These are phyloP conservation scores for Tricholoma terreum DNA, from an alignment of 768 basidiomycete species.

Conservation along the genomic window DNA sequence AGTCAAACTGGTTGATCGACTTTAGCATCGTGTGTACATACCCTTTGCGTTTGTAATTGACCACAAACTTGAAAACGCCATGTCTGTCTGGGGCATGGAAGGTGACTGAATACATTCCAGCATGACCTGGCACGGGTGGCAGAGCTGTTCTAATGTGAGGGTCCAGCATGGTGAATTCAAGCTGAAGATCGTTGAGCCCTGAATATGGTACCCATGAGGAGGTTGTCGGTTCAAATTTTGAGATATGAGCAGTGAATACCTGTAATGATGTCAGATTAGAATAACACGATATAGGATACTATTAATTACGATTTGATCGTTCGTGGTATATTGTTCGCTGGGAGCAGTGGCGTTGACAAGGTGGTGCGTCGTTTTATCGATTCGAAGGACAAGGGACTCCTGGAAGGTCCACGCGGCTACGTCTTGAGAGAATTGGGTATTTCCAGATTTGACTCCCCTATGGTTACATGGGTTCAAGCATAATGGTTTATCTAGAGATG, in stretches of 20 bases:
- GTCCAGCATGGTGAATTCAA: slow-evolving; percentile 99
- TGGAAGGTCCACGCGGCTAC: slow-evolving; percentile 90
- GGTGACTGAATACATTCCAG: slow-evolving; percentile 72
- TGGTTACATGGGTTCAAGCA: slow-evolving; percentile 2
- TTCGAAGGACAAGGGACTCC: slow-evolving; percentile 74
- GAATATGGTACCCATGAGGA: slow-evolving; percentile 71
- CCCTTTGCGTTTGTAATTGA: slow-evolving; percentile 90
- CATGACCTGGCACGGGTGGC: slow-evolving; percentile 47
- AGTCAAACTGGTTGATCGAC: neutral
- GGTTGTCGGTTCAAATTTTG: slow-evolving; percentile 56
- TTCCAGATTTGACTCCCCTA: slow-evolving; percentile 67
- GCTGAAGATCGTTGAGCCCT: slow-evolving; percentile 73
- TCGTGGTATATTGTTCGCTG: slow-evolving; percentile 77
- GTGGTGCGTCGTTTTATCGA: slow-evolving; percentile 74
- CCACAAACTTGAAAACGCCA: slow-evolving; percentile 96
- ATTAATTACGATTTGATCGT: slow-evolving; percentile 71
- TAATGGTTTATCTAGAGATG: neutral
- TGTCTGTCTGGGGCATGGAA: slow-evolving; percentile 95
- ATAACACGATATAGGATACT: neutral
- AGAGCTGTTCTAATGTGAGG: slow-evolving; percentile 89
- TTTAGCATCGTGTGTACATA: slow-evolving; percentile 32
- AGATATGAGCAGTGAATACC: slow-evolving; percentile 75
- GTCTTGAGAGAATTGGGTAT: slow-evolving; percentile 70
- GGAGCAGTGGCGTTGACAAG: slow-evolving; percentile 59
- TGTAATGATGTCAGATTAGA: slow-evolving; percentile 26